phyloP scores from a whole-genome alignment of 2,329 filamentous ascomycete genomes.

The Ceratocystis huliohia region DNA sequence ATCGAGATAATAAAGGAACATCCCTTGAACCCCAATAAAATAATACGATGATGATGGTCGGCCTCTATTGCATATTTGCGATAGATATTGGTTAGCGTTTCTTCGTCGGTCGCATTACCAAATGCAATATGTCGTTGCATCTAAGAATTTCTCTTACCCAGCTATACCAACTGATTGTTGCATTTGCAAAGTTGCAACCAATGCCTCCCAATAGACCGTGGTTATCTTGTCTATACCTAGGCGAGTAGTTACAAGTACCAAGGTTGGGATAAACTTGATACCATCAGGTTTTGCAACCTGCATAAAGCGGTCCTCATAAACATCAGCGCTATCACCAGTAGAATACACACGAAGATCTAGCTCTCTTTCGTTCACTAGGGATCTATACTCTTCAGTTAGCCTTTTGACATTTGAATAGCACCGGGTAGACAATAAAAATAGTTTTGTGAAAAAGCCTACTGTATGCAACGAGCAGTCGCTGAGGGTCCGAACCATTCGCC shows the following conservation, averaged over 20 bases:
- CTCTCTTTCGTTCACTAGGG: constrained; percentile 55
- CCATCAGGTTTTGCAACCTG: constrained; percentile 58
- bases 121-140: neutral
- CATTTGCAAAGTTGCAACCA: constrained; percentile 73
- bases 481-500: constrained; percentile 99
- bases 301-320: constrained; percentile 83
- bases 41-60: constrained; percentile 75
- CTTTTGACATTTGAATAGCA: too few relatives aligned
- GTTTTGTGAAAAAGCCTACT: constrained; percentile 42
- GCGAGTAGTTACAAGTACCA: constrained; percentile 78
- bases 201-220: constrained; percentile 86
- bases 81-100: constrained; percentile 9
- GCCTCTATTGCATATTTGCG: constrained; percentile 43
- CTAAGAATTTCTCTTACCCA: constrained; percentile 45
- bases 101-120: neutral
- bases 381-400: constrained; percentile 37
- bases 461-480: constrained; percentile 84
- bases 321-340: constrained; percentile 77
- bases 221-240: constrained; percentile 91
- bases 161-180: constrained; percentile 92
- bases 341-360: constrained; percentile 68
- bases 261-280: constrained; percentile 61
- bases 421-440: too few relatives aligned
- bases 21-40: constrained; percentile 50
- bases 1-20: constrained; percentile 85